Conservation (phyloP, 75 land plant genomes). For the Isoetes taiwanensis region DNA sequence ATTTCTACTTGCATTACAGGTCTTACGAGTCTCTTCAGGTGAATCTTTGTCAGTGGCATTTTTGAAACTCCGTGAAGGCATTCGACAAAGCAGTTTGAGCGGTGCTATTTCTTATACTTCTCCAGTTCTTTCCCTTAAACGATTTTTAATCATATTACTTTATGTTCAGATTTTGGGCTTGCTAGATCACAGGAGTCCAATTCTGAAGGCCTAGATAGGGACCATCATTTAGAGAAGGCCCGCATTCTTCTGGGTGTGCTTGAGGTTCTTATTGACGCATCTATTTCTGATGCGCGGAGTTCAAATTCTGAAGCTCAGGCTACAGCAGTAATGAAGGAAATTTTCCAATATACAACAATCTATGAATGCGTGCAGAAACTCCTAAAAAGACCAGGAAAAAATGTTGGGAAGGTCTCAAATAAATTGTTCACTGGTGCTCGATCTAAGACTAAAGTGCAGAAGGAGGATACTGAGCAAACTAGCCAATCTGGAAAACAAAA, state of each 20-base stretch:
- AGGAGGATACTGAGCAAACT: conserved; percentile 25
- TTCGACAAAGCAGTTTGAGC: conserved; percentile 32
- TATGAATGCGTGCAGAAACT: too few relatives aligned
- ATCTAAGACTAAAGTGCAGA: conserved; percentile 18
- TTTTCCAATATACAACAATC: too few relatives aligned
- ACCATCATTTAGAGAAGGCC: conserved; percentile 25
- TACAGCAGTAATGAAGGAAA: too few relatives aligned
- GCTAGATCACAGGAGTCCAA: conserved; percentile 24
- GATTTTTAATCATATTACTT: too few relatives aligned
- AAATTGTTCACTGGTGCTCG: too few relatives aligned
- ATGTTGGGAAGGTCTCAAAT: too few relatives aligned
- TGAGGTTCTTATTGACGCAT: conserved; percentile 55
- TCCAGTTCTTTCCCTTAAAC: neutral
- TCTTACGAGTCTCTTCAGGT: conserved; percentile 23
- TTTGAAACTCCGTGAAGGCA: conserved; percentile 33
- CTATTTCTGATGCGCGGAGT: conserved; percentile 33
- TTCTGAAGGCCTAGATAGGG: conserved; percentile 27
- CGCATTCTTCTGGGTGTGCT: conserved; percentile 43
- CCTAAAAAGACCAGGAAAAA: too few relatives aligned
- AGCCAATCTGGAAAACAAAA: conserved; percentile 12
- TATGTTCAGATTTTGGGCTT: conserved; percentile 27
- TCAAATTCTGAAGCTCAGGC: conserved; percentile 18
- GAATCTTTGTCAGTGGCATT: conserved; percentile 46
- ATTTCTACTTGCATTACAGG: conserved; percentile 28
- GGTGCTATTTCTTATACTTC: conserved; percentile 24